Base-by-base conservation (phyloP, 768 basidiomycete species). In the Serendipita sp. region DNA sequence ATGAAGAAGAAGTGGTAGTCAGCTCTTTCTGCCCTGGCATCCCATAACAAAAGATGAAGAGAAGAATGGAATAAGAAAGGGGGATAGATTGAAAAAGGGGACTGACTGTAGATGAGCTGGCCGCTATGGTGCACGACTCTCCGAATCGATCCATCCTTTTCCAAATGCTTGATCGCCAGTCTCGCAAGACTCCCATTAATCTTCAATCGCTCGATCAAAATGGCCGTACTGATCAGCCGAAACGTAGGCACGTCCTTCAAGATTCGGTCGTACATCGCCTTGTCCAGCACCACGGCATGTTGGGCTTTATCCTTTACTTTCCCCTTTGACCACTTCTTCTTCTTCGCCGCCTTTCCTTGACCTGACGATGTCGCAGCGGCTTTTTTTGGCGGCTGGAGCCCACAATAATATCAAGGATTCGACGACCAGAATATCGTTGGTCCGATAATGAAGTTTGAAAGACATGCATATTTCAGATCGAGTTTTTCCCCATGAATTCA, bases 321-420 rank as follows among this genome's bases (percentile, higher is more conserved):
- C 74, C 96, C 96, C 83, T 98, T 98, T 70, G 91, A 96, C 94
- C 94, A 97, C 83, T 98, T 98, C 90, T 98, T 98, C 84, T 98
- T 98, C 83, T 97, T 97, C 66, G 89, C 90, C 71, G 87, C 77
- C 75, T 92, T 92, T 73, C 88, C 86, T 68, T 87, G 85, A 26
- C 66, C 68, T 64, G 80, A 77, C 64, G 85, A 75, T 67, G 89
- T 76, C 71, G 84, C 78, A 78, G 85, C 84, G 81, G 88, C 89
- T 48, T 62, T 66, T 53, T 67, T 66, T n/a, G 53, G 53, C 53
- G 53, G 53, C 53, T 58, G 24, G 20, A 5, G 45, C 5, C n/a
- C 1, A 14, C 34, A 14, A 38, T 38, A n/a, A n/a, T n/a, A n/a
- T 38, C 34, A 2, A 2, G 34, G 34, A 7, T 38, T 38, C 14